Evolutionary conservation across 164 flowering plant genomes (phyloP), one percentile per base, ranked within the genome.

Genomic region (Vitis rupestris): DNA sequence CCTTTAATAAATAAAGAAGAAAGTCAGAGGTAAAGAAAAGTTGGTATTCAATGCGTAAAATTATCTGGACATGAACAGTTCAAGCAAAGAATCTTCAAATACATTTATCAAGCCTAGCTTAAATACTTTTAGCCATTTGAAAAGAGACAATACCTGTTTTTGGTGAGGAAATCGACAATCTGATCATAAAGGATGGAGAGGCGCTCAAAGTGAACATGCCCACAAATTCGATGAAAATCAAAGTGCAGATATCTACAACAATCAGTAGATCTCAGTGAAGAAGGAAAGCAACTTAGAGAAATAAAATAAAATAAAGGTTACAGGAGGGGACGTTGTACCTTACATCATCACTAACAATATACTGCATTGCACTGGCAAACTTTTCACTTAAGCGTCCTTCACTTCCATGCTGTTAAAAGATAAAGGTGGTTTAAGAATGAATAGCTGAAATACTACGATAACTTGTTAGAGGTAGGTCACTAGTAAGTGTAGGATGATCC

Each of bases 181-280:
- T 90, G 94, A 27, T 92, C 90, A 77, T 87, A 92, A 60, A 94
- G 93, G 71, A 91, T 82, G 8, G 98, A 92, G 52, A 94, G 94
- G 65, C 93, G 93, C 82, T 90, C 95, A 76, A 92, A 90, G 71
- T 91, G 94, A 67, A 87, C 78, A 66, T 92, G 97, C 67, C 99
- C 97, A 67, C 99, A 94, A 69, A 94, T 89, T 49, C 63, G 84
- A 79, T 92, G 99, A 74, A 94, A 94, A 78, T 94, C 99, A 54
- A 94, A 94, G 82, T 94, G 99, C 79, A 89, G 71, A 77, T 92
- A 92, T 82, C 99, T 94, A 73, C 76, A 86, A 63, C 29, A 63
- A 65, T 17, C 9, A 76, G 56, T 54, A 59, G 23, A 47, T 50
- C 55, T 69, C 61, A 74, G 67, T 29, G 17, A 72, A 17, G 52